Evolutionary conservation across 148 eudicot species (phyloP), one percentile per base, ranked within the genome.

Genomic region (Fagopyrum tataricum): DNA sequence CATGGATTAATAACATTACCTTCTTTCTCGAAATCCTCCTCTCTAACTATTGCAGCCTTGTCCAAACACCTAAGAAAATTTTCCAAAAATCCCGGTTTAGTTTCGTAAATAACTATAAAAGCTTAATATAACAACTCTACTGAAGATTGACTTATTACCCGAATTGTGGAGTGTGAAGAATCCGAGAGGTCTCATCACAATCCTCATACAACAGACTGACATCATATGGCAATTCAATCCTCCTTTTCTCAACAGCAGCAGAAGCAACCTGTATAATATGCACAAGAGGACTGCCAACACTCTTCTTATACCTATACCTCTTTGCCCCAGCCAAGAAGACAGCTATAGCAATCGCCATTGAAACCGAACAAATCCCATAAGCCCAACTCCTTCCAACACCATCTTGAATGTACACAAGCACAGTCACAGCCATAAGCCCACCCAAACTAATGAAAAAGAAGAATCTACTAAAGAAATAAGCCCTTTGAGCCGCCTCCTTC

Each of bases 391-490:
- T 75, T 6, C 96, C 87, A 3, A 91, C 84, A 40, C 88, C 86
- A 52, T 94, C 98, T 79, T 94, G 96, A 23, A 94, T 71, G 85
- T 90, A 94, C 2, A 92, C 92, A 4, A 92, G 82, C 53, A 94
- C 89, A 0, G 98, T 94, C 24, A 94, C 98, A 0, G 97, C 98
- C 77, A 81, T 52, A 7, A 94, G 39, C 7, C 93, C 83, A 20
- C 98, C 98, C 11, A 86, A 70, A 80, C 93, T 90, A 10, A 94
- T 90, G 84, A 90, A 89, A 82, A 94, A 94, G 83, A 91, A 91
- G 82, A 94, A 94, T 72, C 98, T 79, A 49, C 90, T 87, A 76
- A 94, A 94, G 83, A 94, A 94, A 20, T 76, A 87, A 0, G 90
- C 85, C 98, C 85, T 94, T 61, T 89, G 91, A 0, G 91, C 81